phyloP scores from a whole-genome alignment of 352 stramenopile genomes.

The Phytophthora citricola region DNA sequence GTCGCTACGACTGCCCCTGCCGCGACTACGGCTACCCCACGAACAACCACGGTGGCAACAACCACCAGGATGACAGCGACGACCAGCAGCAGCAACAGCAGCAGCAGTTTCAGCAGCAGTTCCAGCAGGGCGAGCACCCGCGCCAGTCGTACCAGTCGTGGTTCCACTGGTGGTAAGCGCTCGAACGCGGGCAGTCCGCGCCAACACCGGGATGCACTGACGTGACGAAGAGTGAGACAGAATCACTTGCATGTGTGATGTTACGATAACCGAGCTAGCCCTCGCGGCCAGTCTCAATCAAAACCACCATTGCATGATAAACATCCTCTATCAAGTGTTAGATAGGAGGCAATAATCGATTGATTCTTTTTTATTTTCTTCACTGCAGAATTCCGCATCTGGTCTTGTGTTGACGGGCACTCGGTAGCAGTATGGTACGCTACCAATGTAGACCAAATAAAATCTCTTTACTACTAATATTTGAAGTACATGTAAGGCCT shows the following conservation, averaged over 20 bases:
- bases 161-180: constrained; percentile 27
- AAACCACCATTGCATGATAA: constrained; percentile 20
- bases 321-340: constrained; percentile 4
- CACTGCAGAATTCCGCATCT: too few species aligned
- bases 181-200: not conserved
- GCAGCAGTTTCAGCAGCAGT: not conserved
- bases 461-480: too few species aligned
- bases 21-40: constrained; percentile 13
- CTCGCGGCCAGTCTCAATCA: constrained; percentile 15
- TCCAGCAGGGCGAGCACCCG: constrained; percentile 6
- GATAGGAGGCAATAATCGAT: constrained; percentile 3
- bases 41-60: constrained; percentile 11
- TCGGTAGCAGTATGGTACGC: too few species aligned
- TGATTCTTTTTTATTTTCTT: not conserved
- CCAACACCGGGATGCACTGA: not conserved
- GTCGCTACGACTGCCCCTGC: not conserved
- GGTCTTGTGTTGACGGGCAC: too few species aligned
- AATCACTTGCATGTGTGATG: constrained; percentile 20
- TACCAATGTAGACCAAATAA: too few species aligned
- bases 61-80: constrained; percentile 4
- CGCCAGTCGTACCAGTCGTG: constrained; percentile 17
- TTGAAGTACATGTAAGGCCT: too few species aligned
- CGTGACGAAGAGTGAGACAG: constrained; percentile 10
- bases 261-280: constrained; percentile 12
- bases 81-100: constrained; percentile 1